phyloP scores from a whole-genome alignment of 352 stramenopile species.

The Phytophthora pini region DNA sequence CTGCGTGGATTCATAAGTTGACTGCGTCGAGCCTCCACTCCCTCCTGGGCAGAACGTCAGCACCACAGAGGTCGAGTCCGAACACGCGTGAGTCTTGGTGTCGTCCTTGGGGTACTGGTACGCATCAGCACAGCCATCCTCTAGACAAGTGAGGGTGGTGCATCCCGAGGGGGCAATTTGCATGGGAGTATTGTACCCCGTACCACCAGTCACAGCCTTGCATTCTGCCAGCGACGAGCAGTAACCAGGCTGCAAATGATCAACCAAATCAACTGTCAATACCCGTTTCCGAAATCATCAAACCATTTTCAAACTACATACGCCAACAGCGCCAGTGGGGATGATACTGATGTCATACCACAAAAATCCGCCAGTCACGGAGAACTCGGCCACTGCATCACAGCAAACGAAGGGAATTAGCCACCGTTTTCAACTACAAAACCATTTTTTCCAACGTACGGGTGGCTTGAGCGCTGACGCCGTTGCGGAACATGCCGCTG shows the following conservation, averaged over 20 bases:
- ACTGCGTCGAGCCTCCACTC: constrained; percentile 4
- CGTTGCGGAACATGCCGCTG: constrained; percentile 71
- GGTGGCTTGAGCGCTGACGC: constrained; percentile 49
- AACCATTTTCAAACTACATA: constrained; percentile 31
- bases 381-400: constrained; percentile 53
- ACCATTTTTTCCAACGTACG: constrained; percentile 16
- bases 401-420: constrained; percentile 10
- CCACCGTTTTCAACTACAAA: background rate
- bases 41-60: constrained; percentile 59
- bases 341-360: constrained; percentile 62
- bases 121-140: constrained; percentile 59
- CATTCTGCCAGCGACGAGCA: constrained; percentile 62
- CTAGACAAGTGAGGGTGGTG: constrained; percentile 54
- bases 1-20: background rate
- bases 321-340: constrained; percentile 36
- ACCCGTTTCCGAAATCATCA: background rate
- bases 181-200: constrained; percentile 76
- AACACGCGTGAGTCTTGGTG: constrained; percentile 61
- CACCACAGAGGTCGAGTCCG: constrained; percentile 37
- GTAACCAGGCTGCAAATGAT: constrained; percentile 37
- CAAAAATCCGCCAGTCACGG: constrained; percentile 36
- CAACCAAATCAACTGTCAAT: constrained; percentile 10
- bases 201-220: constrained; percentile 54
- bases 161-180: constrained; percentile 58
- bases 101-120: constrained; percentile 71